Evolutionary conservation across 176 grass and related monocot genomes (phyloP).

Genomic region (Saccharum officinarum): DNA sequence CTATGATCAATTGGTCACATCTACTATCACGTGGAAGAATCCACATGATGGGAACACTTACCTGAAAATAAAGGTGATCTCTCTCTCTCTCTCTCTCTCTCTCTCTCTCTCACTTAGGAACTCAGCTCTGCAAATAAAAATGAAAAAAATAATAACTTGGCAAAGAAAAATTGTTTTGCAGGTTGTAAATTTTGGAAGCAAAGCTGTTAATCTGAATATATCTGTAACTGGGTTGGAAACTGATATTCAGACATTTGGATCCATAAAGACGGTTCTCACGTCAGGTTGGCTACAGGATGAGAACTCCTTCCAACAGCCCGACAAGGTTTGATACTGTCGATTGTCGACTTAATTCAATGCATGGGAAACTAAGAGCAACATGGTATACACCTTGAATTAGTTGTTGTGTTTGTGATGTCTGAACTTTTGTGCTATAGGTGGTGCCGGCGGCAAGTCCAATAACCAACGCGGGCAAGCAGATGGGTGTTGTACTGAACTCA

Average conservation of each 20-base stretch:
- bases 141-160: constrained; percentile 12
- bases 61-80: constrained; percentile 82
- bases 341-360: background rate
- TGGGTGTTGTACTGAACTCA: constrained; percentile 52
- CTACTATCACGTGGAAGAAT: constrained; percentile 81
- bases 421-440: constrained; percentile 55
- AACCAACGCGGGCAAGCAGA: constrained; percentile 57
- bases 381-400: constrained; percentile 5
- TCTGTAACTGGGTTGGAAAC: constrained; percentile 63
- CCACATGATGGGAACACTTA: constrained; percentile 49
- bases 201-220: constrained; percentile 66
- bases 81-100: background rate
- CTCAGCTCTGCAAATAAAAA: background rate
- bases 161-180: constrained; percentile 15
- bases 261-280: constrained; percentile 71
- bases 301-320: constrained; percentile 86
- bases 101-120: background rate
- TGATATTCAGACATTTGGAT: constrained; percentile 54
- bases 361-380: background rate
- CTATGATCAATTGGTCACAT: constrained; percentile 62
- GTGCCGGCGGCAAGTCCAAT: constrained; percentile 54
- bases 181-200: constrained; percentile 76
- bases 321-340: constrained; percentile 60
- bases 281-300: constrained; percentile 69
- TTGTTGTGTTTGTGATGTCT: background rate